phyloP scores from a whole-genome alignment of 345 rosid species.

The Kernera saxatilis region DNA sequence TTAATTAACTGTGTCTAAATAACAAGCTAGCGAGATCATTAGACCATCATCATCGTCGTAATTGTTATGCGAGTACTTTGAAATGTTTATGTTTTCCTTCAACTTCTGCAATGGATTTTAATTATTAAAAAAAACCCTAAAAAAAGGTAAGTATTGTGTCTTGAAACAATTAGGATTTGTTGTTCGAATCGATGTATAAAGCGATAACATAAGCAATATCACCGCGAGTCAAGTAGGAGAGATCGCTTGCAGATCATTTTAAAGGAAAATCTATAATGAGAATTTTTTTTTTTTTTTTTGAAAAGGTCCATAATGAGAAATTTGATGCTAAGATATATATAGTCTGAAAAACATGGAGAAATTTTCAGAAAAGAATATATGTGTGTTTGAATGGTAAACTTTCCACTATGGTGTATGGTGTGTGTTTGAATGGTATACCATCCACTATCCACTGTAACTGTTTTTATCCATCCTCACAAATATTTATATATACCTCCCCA shows the following conservation, averaged over 20 bases:
- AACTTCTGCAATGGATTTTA: neutral
- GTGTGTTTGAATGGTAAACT: slow-evolving; percentile 3
- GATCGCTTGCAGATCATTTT: neutral
- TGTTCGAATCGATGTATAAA: neutral
- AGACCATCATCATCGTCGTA: slow-evolving; percentile 2
- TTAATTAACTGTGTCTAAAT: neutral
- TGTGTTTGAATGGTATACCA: slow-evolving; percentile 1
- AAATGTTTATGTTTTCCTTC: neutral
- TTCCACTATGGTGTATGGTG: slow-evolving; percentile 3
- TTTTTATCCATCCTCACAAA: neutral
- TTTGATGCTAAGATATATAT: neutral
- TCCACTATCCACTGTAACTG: neutral
- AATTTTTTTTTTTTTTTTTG: too few relatives aligned
- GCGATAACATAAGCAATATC: neutral
- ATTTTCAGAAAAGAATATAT: neutral
- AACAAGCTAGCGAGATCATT: neutral
- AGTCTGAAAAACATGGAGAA: neutral
- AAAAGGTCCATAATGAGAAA: too few relatives aligned
- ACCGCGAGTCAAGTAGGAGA: neutral
- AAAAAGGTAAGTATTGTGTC: neutral
- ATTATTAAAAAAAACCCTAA: neutral
- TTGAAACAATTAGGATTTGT: neutral
- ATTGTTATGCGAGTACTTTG: neutral
- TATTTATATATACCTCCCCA: neutral
- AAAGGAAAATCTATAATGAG: neutral